Base-by-base conservation (phyloP, 257 asterid genomes). In the Thymus mandschuricus region DNA sequence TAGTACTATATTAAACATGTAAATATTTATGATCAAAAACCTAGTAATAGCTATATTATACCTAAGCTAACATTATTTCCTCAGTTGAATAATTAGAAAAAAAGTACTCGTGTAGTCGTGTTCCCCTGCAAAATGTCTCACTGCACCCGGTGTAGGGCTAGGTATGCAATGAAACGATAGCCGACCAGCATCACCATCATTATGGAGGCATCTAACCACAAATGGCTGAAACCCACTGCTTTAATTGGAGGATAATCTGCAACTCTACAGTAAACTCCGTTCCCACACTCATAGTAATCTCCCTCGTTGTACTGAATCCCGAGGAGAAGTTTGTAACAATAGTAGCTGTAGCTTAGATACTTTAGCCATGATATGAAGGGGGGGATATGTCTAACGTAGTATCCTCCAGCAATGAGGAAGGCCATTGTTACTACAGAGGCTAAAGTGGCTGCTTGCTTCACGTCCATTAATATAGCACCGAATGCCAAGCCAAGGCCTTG, bases 381-480 rank as follows among this genome's bases (percentile, higher is more conserved):
- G 1, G 99, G 99, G 7, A 95, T 95, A n/a, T 86, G 95, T 72
- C 96, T 86, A 41, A 95, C 87, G 21, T 89, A 95, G 84, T 92
- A 95, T 6, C 99, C 99, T 55, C 99, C 99, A 3, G 97, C 99
- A 66, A 89, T 88, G 13, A 95, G 93, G 84, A 95, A 95, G 34
- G 82, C 97, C 74, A 95, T 73, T 11, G 97, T 89, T 66, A 95
- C 92, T 6, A 95, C 99, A 3, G 99, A 95, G 60, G 98, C 95
- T 79, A 95, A 76, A 13, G 99, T 95, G 1, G 99, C 90, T 9
- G 98, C 99, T 76, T 95, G 89, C 70, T 95, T 95, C 35, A 89
- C 98, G 41, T 95, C 98, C 98, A 95, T 95, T n/a, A 95, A 88
- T 62, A 95, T 66, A 41, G 99, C 99, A 0, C 99, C 99, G 44